Base-by-base conservation (phyloP, 306 rosid genomes). In the Oemleria cerasiformis region DNA sequence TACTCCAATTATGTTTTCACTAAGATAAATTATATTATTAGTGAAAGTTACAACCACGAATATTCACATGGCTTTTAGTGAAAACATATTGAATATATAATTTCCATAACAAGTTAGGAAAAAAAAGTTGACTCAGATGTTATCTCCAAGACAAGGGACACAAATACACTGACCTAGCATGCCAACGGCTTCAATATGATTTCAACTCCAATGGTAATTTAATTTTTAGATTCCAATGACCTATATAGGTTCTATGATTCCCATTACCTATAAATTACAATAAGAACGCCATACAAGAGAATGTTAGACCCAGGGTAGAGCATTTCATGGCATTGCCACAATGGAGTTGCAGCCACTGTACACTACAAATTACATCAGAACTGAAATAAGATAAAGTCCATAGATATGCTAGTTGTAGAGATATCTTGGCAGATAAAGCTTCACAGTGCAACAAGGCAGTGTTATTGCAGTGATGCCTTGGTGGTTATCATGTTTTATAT, bases 1-100 rank as follows among this genome's bases (percentile, higher is more conserved):
- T 25, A 20, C 40, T 4, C 42, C n/a, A 76, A 25, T 67, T n/a
- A 71, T 39, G 41, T 43, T 21, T 68, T 34, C 25, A 43, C 56
- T 13, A 70, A 16, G 48, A 59, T 49, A 76, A 77, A 30, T 55
- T 57, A 76, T 65, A 10, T 21, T 53, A 61, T 45, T 20, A 25
- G 56, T 9, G 63, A 42, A 71, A 48, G 49, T 23, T 57, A 25
- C 16, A 57, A 57, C 62, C 62, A n/a, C 0, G 6, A 53, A 7
- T 9, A 19, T 17, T n/a, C 62, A 4, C 7, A 8, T 30, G 13
- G 36, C 36, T 57, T 12, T 25, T 57, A 25, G 36, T 57, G 23
- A 30, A 2, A 30, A 30, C 36, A 30, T 30, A 30, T 12, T 12
- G 62, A 57, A 25, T 56, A 56, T 6, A 25, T 11, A 15, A 25